Evolutionary conservation across 805 yeast species (phyloP).

Genomic region (Kodamaea sagamina): DNA sequence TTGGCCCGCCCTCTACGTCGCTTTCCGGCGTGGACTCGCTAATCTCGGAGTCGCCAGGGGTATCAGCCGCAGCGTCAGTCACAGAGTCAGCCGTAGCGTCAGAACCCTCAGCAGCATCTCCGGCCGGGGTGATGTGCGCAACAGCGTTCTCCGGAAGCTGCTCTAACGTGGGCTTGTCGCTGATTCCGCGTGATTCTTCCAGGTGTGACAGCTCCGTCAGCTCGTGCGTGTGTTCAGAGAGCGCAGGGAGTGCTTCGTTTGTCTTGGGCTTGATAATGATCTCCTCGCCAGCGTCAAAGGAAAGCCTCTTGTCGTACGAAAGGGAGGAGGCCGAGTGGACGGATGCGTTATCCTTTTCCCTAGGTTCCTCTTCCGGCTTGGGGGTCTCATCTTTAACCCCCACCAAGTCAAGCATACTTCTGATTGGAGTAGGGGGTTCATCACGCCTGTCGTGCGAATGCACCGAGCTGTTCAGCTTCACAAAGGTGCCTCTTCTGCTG

Average conservation of each 20-base stretch:
- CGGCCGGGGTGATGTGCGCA: slow-evolving; percentile 4
- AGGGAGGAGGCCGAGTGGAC: slow-evolving; percentile 30
- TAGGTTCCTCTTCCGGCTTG: not conserved
- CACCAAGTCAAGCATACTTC: slow-evolving; percentile 43
- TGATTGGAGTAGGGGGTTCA: slow-evolving; percentile 29
- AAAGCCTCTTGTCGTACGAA: slow-evolving; percentile 5
- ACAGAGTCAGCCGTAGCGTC: not conserved
- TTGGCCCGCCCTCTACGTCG: slow-evolving; percentile 6
- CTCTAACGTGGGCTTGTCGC: slow-evolving; percentile 9
- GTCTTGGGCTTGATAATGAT: not conserved
- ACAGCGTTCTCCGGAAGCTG: slow-evolving; percentile 11
- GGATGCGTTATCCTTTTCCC: slow-evolving; percentile 18
- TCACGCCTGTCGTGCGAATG: slow-evolving; percentile 17
- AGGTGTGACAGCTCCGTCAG: not conserved
- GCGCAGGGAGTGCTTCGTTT: not conserved
- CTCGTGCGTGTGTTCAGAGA: slow-evolving; percentile 2
- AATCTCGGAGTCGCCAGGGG: not conserved
- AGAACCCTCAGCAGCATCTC: not conserved
- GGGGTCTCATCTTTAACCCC: not conserved
- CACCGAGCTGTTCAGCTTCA: slow-evolving; percentile 7
- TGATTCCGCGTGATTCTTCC: slow-evolving; percentile 1
- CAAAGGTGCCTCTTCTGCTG: slow-evolving; percentile 31
- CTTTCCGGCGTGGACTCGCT: not conserved
- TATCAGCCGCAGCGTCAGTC: not conserved
- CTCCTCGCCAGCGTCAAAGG: not conserved